Percentiles rank a stretch among this genome's conserved stretches.
phyloP scores from a whole-genome alignment of 2,329 filamentous ascomycete genomes.

The Gaeumannomyces sp. region DNA sequence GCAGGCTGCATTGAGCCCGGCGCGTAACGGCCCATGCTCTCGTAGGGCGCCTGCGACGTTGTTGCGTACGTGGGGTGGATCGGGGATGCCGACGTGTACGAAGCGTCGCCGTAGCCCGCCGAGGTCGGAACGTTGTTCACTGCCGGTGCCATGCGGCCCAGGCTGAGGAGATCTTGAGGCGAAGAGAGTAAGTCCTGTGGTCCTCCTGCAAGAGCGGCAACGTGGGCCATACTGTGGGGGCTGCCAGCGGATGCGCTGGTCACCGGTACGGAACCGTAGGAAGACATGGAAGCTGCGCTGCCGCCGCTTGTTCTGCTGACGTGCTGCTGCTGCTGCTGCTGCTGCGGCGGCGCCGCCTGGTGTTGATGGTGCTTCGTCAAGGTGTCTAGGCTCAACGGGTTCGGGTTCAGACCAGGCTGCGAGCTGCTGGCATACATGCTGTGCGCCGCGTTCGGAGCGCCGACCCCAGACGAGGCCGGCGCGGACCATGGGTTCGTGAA shows the following conservation, averaged over 20 bases:
- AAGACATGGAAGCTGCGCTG: conserved; percentile 57
- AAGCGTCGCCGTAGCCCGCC: conserved; percentile 64
- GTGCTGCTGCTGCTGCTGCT: conserved; percentile 13
- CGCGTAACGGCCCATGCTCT: conserved; percentile 64
- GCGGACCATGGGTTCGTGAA: conserved; percentile 89
- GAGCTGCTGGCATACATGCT: conserved; percentile 53
- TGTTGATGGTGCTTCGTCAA: conserved; percentile 50
- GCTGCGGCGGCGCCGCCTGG: conserved; percentile 20
- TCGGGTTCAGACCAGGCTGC: conserved; percentile 52
- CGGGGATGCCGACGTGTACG: conserved; percentile 63
- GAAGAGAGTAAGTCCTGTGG: conserved; percentile 63
- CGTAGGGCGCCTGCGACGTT: conserved; percentile 64
- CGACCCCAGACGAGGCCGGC: conserved; percentile 41
- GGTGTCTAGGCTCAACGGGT: conserved; percentile 50
- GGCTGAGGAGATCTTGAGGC: conserved; percentile 67
- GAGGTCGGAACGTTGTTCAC: conserved; percentile 45
- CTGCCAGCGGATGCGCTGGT: conserved; percentile 68
- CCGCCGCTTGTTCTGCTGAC: conserved; percentile 47
- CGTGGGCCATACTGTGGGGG: conserved; percentile 49
- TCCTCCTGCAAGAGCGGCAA: conserved; percentile 25
- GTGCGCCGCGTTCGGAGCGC: conserved; percentile 46
- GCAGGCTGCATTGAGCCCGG: conserved; percentile 56
- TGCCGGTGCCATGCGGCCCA: conserved; percentile 48
- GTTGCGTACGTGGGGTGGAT: conserved; percentile 56
- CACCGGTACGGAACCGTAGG: conserved; percentile 66